These are phyloP conservation scores for Myxozyma udenii DNA, from an alignment of 805 yeast genomes.

Conservation along the genomic window DNA sequence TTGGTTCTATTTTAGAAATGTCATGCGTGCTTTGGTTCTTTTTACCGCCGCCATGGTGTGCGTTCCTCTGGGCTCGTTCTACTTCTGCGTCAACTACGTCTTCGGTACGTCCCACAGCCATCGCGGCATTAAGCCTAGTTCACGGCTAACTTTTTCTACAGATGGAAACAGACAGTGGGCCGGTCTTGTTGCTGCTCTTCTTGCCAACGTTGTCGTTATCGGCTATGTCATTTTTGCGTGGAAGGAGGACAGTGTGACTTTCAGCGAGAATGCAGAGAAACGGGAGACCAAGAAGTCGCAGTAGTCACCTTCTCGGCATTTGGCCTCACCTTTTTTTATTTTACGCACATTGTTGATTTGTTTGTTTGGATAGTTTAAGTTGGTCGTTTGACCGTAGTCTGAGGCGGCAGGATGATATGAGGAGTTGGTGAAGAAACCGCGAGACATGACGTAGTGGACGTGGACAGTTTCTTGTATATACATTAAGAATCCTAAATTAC, in stretches of 20 bases:
- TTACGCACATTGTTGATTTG: neutral
- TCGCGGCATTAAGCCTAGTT: neutral
- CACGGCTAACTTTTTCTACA: neutral
- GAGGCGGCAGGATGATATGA: too few relatives aligned
- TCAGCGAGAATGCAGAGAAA: conserved; percentile 34
- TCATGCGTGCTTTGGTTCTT: conserved; percentile 51
- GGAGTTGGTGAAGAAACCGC: too few relatives aligned
- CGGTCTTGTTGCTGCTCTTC: conserved; percentile 70
- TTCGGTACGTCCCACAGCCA: conserved; percentile 29
- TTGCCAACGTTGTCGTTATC: conserved; percentile 65
- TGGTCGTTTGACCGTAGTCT: too few relatives aligned
- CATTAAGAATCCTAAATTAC: too few relatives aligned
- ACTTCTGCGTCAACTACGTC: conserved; percentile 43
- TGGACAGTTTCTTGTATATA: too few relatives aligned
- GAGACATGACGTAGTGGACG: too few relatives aligned
- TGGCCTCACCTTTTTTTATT: neutral
- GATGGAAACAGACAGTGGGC: conserved; percentile 41
- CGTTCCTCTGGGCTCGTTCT: conserved; percentile 59
- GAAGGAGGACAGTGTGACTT: conserved; percentile 51
- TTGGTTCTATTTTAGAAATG: conserved; percentile 6
- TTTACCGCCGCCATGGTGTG: conserved; percentile 71
- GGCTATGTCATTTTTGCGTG: conserved; percentile 70
- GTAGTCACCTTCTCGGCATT: neutral
- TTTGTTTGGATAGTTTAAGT: too few relatives aligned
- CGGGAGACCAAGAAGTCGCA: conserved; percentile 24